A percentile compares a stretch with the other conserved stretches of the same genome.
Conservation (phyloP, 345 rosid species). For the Salix udensis region DNA sequence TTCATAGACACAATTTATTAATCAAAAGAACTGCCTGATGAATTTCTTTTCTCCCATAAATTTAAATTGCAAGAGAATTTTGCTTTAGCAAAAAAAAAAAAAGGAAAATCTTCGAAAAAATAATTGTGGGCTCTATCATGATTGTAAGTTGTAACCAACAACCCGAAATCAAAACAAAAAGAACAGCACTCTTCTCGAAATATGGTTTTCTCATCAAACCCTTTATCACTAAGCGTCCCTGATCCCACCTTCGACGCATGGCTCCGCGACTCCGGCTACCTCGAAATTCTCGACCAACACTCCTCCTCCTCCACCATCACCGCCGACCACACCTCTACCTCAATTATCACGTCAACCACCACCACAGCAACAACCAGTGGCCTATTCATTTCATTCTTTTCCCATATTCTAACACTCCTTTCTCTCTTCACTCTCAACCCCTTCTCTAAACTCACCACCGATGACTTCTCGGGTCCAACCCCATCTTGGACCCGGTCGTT, state of each 20-base stretch:
- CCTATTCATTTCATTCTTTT: conserved; percentile 42
- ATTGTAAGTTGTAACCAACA: background rate
- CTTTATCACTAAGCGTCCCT: conserved; percentile 68
- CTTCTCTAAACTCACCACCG: conserved; percentile 74
- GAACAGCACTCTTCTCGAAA: background rate
- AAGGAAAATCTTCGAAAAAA: background rate
- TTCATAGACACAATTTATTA: too few species aligned
- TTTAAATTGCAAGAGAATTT: background rate
- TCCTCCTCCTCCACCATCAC: conserved; percentile 34
- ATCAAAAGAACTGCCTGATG: background rate
- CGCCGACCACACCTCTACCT: conserved; percentile 14
- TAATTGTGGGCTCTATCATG: too few species aligned
- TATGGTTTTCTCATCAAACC: conserved; percentile 49
- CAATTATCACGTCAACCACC: conserved; percentile 26
- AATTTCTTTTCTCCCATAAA: too few species aligned
- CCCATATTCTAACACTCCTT: conserved; percentile 38
- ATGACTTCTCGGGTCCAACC: conserved; percentile 67
- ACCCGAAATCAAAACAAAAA: background rate
- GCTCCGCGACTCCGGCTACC: conserved; percentile 96
- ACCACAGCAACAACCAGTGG: conserved; percentile 37
- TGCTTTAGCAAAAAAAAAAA: background rate
- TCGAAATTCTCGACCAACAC: conserved; percentile 69
- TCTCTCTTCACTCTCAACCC: conserved; percentile 78
- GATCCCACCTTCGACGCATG: conserved; percentile 86
- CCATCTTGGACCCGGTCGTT: conserved; percentile 80